Evolutionary conservation across 495 filamentous ascomycete species (phyloP).

Genomic region (Annulohypoxylon nitens): DNA sequence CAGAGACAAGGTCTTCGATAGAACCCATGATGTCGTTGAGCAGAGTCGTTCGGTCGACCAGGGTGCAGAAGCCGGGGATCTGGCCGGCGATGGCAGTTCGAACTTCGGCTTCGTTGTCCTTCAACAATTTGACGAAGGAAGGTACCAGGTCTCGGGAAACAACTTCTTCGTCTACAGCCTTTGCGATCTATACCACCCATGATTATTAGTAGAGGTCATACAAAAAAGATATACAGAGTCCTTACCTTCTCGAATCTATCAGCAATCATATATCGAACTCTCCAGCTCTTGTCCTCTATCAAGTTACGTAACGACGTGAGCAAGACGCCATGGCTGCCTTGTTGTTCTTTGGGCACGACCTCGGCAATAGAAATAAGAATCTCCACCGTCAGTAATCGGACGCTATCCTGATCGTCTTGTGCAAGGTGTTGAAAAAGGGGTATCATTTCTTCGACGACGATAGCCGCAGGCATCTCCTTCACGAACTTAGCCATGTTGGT

Average conservation of each 20-base stretch:
- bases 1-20: slow-evolving; percentile 94
- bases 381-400: slow-evolving; percentile 94
- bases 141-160: slow-evolving; percentile 93
- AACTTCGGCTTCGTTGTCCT: slow-evolving; percentile 97
- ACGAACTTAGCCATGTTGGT: slow-evolving; percentile 98
- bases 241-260: slow-evolving; percentile 96
- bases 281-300: slow-evolving; percentile 99
- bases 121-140: slow-evolving; percentile 96
- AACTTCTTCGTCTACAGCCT: slow-evolving; percentile 98
- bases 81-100: slow-evolving; percentile 97
- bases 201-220: slow-evolving; percentile 24
- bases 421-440: slow-evolving; percentile 97
- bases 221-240: slow-evolving; percentile 8
- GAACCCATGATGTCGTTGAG: slow-evolving; percentile 97
- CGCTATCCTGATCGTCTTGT: slow-evolving; percentile 96
- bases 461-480: slow-evolving; percentile 88
- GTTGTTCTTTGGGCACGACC: slow-evolving; percentile 97
- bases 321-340: slow-evolving; percentile 93
- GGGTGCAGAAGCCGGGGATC: slow-evolving; percentile 93
- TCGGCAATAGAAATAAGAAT: slow-evolving; percentile 97
- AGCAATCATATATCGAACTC: slow-evolving; percentile 98
- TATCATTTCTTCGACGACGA: slow-evolving; percentile 98
- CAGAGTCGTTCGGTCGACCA: slow-evolving; percentile 87
- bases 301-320: slow-evolving; percentile 89
- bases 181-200: slow-evolving; percentile 79